A percentile compares a stretch with the other conserved stretches of the same genome.
phyloP scores from a whole-genome alignment of 208 protist species.

The Lotmaria passim region DNA sequence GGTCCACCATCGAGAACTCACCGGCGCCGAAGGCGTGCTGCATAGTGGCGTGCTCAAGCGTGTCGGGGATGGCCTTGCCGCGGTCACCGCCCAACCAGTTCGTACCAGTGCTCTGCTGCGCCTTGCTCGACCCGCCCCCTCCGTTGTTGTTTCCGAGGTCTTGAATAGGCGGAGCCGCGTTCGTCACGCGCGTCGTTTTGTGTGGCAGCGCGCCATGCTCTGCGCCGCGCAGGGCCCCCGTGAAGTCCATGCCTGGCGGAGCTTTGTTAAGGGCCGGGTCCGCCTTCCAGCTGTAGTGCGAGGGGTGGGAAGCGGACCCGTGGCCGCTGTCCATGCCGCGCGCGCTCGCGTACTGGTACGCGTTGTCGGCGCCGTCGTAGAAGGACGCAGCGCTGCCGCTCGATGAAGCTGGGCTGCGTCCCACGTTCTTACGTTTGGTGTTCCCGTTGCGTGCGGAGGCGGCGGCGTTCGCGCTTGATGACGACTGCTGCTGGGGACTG shows the following conservation, averaged over 20 bases:
- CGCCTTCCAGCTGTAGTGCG: constrained; percentile 54
- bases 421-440: background rate
- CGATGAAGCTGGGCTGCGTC: background rate
- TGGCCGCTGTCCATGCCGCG: constrained; percentile 9
- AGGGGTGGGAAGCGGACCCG: constrained; percentile 30
- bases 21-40: constrained; percentile 53
- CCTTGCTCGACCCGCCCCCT: background rate
- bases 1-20: constrained; percentile 70
- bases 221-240: constrained; percentile 3
- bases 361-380: constrained; percentile 38
- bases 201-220: background rate
- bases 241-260: constrained; percentile 19
- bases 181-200: constrained; percentile 20
- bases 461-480: background rate
- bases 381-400: constrained; percentile 9
- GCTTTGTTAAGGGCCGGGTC: constrained; percentile 29
- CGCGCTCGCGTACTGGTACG: constrained; percentile 13
- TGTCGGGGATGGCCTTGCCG: constrained; percentile 24
- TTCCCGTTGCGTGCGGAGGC: background rate
- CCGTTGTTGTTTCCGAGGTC: background rate
- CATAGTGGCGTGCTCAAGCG: constrained; percentile 36
- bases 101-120: background rate
- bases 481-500: constrained; percentile 6
- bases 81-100: constrained; percentile 45
- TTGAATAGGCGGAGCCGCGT: constrained; percentile 13